Percentiles rank a stretch among this genome's conserved stretches.
Conservation (phyloP, 164 flowering plant genomes). For the Piper betle region DNA sequence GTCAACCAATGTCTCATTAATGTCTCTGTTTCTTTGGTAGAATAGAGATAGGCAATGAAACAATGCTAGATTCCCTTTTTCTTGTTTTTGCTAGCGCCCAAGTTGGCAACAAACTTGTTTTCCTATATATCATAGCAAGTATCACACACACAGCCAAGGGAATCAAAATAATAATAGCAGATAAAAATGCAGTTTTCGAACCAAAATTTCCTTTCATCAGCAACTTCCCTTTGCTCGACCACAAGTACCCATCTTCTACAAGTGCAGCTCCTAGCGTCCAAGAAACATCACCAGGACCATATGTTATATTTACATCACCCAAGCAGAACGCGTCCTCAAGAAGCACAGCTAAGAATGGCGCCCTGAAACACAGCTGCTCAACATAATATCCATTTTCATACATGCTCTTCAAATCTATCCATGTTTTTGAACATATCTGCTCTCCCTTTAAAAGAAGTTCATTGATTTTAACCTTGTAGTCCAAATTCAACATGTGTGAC, state of each 20-base stretch:
- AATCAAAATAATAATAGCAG: slow-evolving; percentile 26
- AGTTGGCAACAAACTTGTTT: slow-evolving; percentile 18
- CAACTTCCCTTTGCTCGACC: slow-evolving; percentile 10
- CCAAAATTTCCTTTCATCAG: not conserved
- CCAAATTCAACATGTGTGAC: slow-evolving; percentile 33
- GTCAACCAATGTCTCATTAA: slow-evolving; percentile 1
- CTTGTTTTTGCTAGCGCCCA: slow-evolving; percentile 26
- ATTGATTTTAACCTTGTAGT: slow-evolving; percentile 30
- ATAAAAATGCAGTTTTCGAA: slow-evolving; percentile 7
- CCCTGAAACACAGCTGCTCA: slow-evolving; percentile 36
- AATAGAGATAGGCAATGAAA: slow-evolving; percentile 31
- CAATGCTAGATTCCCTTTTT: slow-evolving; percentile 18
- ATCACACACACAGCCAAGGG: slow-evolving; percentile 22
- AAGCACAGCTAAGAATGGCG: slow-evolving; percentile 49
- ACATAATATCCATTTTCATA: slow-evolving; percentile 13
- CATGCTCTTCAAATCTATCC: slow-evolving; percentile 18
- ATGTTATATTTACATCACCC: slow-evolving; percentile 31
- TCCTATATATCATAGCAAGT: slow-evolving; percentile 23
- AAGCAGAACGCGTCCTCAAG: slow-evolving; percentile 43
- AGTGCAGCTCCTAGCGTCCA: slow-evolving; percentile 68
- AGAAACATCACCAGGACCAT: slow-evolving; percentile 55
- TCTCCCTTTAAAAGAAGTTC: slow-evolving; percentile 38
- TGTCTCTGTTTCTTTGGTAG: slow-evolving; percentile 10
- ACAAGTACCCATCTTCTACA: slow-evolving; percentile 30
- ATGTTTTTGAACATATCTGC: slow-evolving; percentile 36